Base-by-base conservation (phyloP, 1,139 yeast species). In the Yamadazyma jaroonii region DNA sequence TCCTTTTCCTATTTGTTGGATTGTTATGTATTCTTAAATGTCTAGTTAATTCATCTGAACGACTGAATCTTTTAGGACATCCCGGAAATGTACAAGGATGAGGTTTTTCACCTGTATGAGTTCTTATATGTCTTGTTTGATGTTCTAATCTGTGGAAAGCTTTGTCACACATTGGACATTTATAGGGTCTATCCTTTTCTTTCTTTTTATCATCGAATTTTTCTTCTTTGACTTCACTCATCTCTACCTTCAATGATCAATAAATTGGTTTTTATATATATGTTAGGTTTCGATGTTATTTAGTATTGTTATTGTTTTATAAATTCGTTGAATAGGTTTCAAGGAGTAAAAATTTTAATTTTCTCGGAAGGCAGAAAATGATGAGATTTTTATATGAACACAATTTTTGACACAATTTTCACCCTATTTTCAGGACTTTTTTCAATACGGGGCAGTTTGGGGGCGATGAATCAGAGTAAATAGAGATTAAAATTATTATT, bases 41-140 rank as follows among this genome's bases (percentile, higher is more conserved):
- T 46, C 88, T 68, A 9, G 87, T 82, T 45, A 83, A 61, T 48
- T 84, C 88, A 48, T 83, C 87, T 32, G 81, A 68, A 44, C 90
- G 65, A 41, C 82, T 74, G 57, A 84, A 84, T 44, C 79, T 67
- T 57, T 83, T 83, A 31, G 69, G 54, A 56, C 92, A 84, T 7
- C 82, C 82, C 3, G 84, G 79, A 44, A 67, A 80, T 23, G 79
- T 74, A 59, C 94, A 84, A 20, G 74, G 77, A 55, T 83, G 87
- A 9, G 92, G 92, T 48, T 84, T 80, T 53, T 81, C 85, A 20
- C 86, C 86, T 1, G 86, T 80, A 51, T 80, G 85, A 28, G 83
- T 79, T 42, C 85, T 63, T 52, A 80, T 81, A 52, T 83, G 90
- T 48, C 89, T 72, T 7, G 87, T 78, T 53, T 81, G 82, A 54